Conservation (phyloP, 495 filamentous ascomycete species). For the Xeromyces bisporus region DNA sequence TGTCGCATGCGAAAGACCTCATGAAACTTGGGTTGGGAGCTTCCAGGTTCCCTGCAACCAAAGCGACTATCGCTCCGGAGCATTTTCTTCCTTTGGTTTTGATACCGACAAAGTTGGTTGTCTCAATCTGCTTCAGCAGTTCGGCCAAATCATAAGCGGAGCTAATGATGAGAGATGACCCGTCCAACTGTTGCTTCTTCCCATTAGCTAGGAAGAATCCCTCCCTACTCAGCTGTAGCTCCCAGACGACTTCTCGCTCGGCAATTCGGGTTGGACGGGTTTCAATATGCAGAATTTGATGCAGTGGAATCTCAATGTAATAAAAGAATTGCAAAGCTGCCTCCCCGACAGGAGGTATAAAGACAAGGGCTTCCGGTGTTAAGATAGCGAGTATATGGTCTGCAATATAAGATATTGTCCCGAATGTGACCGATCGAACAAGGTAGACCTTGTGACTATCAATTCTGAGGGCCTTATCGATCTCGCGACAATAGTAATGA, state of each 20-base stretch:
- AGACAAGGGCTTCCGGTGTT: background rate
- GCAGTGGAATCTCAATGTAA: conserved; percentile 3
- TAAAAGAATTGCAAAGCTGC: background rate
- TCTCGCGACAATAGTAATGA: background rate
- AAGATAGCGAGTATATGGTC: conserved; percentile 3
- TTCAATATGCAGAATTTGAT: background rate
- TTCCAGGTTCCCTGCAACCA: background rate
- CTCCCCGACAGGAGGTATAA: conserved; percentile 2
- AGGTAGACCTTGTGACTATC: background rate
- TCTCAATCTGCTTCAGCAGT: background rate
- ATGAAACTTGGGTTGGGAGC: background rate
- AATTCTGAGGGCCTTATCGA: background rate
- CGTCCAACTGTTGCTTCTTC: background rate
- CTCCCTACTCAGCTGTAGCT: too few species aligned
- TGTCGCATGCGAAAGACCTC: background rate
- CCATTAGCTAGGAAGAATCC: conserved; percentile 2
- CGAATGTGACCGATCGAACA: background rate
- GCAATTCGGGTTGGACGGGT: background rate
- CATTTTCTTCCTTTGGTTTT: too few species aligned
- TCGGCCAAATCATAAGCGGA: conserved; percentile 3
- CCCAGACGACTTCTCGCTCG: background rate
- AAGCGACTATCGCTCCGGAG: background rate
- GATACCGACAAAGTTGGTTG: background rate
- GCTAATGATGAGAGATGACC: conserved; percentile 1
- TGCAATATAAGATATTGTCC: background rate